Percentiles rank a stretch among this genome's conserved stretches.
These are phyloP conservation scores for Aspergillus amoenus DNA, from an alignment of 2,329 filamentous ascomycete genomes.

Conservation along the genomic window DNA sequence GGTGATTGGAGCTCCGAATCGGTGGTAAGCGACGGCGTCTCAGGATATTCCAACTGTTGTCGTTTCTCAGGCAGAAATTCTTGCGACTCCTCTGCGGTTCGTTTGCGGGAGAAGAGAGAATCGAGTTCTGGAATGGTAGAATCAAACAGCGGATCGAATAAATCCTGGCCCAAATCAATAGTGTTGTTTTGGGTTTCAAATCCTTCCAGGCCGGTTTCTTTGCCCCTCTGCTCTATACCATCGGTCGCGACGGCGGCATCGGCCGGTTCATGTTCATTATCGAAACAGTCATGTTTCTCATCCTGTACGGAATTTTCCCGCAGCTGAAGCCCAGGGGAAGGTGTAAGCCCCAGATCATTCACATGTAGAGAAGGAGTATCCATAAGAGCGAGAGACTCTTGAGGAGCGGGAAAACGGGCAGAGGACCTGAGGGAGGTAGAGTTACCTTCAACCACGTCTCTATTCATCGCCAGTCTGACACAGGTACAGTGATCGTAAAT, in stretches of 20 bases:
- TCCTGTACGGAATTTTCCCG: constrained; percentile 17
- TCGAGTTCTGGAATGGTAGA: constrained; percentile 20
- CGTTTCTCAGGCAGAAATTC: constrained; percentile 22
- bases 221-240: neutral
- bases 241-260: neutral
- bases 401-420: constrained; percentile 18
- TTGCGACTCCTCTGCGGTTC: constrained; percentile 18
- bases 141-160: constrained; percentile 22
- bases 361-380: constrained; percentile 26
- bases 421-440: constrained; percentile 34
- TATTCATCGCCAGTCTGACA: constrained; percentile 19
- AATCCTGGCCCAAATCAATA: constrained; percentile 6
- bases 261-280: constrained; percentile 1
- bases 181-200: neutral
- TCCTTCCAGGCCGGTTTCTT: neutral
- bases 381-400: constrained; percentile 21
- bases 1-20: constrained; percentile 14
- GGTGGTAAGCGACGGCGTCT: constrained; percentile 20
- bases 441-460: constrained; percentile 39
- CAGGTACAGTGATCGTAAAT: neutral
- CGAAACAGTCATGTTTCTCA: constrained; percentile 10
- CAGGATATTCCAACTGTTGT: constrained; percentile 15
- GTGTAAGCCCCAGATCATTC: constrained; percentile 46
- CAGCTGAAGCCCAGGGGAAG: constrained; percentile 38
- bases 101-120: constrained; percentile 22